These are phyloP conservation scores for Xerophyta viscosa DNA, from an alignment of 106 monocot species.

Conservation along the genomic window DNA sequence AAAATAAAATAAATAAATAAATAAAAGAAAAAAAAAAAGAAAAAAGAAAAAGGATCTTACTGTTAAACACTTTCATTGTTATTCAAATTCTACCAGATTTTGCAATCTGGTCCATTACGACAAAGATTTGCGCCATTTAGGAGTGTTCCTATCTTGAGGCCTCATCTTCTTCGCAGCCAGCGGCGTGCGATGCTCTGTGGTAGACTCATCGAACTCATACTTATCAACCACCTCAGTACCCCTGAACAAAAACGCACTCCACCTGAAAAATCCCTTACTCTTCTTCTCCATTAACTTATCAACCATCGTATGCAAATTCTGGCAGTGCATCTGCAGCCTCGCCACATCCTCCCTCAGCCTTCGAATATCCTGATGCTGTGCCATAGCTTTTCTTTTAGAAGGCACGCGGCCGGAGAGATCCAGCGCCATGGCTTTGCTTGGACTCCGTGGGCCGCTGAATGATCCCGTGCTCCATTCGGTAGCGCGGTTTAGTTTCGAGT, in stretches of 20 bases:
- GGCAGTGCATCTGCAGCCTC: constrained; percentile 67
- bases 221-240: constrained; percentile 20
- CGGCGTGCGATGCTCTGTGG: constrained; percentile 23
- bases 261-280: constrained; percentile 47
- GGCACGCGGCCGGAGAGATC: constrained; percentile 51
- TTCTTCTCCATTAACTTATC: constrained; percentile 33
- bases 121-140: constrained; percentile 49
- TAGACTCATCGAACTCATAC: constrained; percentile 29
- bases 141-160: constrained; percentile 12
- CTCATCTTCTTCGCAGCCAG: constrained; percentile 22
- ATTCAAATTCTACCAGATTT: too few relatives aligned
- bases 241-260: constrained; percentile 48
- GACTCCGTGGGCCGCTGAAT: constrained; percentile 40
- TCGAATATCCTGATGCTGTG: constrained; percentile 68
- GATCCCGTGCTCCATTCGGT: constrained; percentile 50
- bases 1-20: too few relatives aligned
- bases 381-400: constrained; percentile 55
- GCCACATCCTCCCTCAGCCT: constrained; percentile 57
- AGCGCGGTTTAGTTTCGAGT: constrained; percentile 37
- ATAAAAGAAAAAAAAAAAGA: too few relatives aligned
- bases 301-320: constrained; percentile 54
- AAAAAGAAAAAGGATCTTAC: too few relatives aligned
- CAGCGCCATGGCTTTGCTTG: constrained; percentile 25
- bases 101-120: constrained; percentile 21
- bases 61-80: too few relatives aligned